Percentiles rank a stretch among this genome's conserved stretches.
Evolutionary conservation across 306 rosid genomes (phyloP).

Genomic region (Betula pendula): DNA sequence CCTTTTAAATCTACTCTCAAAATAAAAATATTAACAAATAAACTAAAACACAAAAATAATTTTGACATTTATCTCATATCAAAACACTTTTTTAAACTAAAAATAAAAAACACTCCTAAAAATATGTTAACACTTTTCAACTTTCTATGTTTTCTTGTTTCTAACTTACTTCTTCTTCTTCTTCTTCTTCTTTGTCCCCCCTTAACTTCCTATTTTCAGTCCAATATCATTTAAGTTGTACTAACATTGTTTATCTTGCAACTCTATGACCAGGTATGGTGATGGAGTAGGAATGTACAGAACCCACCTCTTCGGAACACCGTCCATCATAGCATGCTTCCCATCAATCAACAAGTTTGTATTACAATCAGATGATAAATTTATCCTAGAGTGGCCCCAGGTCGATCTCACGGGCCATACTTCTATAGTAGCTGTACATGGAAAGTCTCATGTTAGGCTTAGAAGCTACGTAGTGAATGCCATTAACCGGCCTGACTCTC

Average conservation of each 20-base stretch:
- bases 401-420: constrained; percentile 14
- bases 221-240: no score
- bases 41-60: no score
- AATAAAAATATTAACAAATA: no score
- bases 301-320: constrained; percentile 32
- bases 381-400: constrained; percentile 21
- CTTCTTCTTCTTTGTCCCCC: no score
- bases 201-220: no score
- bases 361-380: constrained; percentile 4
- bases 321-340: constrained; percentile 35
- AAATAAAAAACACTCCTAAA: no score
- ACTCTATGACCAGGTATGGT: constrained; percentile 26
- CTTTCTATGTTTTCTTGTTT: no score
- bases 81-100: no score
- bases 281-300: constrained; percentile 39
- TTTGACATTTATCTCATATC: no score
- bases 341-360: constrained; percentile 30
- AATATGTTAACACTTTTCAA: no score
- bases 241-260: not conserved
- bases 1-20: no score
- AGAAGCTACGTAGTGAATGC: constrained; percentile 12
- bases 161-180: no score
- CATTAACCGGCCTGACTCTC: constrained; percentile 20
- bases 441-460: constrained; percentile 24
- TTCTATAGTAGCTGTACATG: constrained; percentile 29